Percentiles rank a stretch among this genome's conserved stretches.
These are phyloP conservation scores for Cyclotella kingstonii DNA, from an alignment of 108 stramenopile genomes.

Conservation along the genomic window DNA sequence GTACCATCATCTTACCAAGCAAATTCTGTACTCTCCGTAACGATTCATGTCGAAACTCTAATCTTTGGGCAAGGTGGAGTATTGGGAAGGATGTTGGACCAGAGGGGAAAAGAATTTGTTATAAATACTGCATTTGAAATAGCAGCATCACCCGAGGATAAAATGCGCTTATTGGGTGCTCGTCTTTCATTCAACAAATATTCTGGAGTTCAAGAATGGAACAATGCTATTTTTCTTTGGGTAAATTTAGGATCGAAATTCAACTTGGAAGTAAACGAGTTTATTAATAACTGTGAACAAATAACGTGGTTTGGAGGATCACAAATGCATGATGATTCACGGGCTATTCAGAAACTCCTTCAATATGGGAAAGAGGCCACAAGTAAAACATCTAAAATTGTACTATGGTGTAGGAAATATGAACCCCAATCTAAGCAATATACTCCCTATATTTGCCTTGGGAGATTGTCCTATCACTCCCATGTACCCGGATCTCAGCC, in stretches of 20 bases:
- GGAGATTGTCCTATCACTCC: conserved; percentile 41
- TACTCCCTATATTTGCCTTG: conserved; percentile 43
- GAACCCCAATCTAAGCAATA: conserved; percentile 31
- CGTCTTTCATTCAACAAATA: conserved; percentile 82
- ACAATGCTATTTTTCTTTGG: conserved; percentile 66
- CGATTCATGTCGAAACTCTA: conserved; percentile 36
- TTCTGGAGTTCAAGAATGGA: conserved; percentile 79
- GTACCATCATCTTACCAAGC: conserved; percentile 15
- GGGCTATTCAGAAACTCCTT: conserved; percentile 59
- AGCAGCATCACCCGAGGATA: conserved; percentile 29
- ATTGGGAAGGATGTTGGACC: conserved; percentile 50
- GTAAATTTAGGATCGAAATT: conserved; percentile 45
- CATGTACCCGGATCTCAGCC: conserved; percentile 60
- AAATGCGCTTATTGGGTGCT: conserved; percentile 24
- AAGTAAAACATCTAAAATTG: conserved; percentile 27
- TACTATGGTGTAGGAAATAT: conserved; percentile 74
- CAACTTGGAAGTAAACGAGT: conserved; percentile 51
- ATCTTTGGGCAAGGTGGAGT: conserved; percentile 35
- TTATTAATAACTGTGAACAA: conserved; percentile 45
- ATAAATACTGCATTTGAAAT: conserved; percentile 42
- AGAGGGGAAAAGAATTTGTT: conserved; percentile 65
- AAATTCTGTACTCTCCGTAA: conserved; percentile 56
- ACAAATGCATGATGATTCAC: conserved; percentile 63
- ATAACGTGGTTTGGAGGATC: conserved; percentile 83
- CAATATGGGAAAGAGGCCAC: conserved; percentile 40